A percentile compares a stretch with the other conserved stretches of the same genome.
Conservation (phyloP, 1,139 yeast genomes). For the Arxiozyma bovina region DNA sequence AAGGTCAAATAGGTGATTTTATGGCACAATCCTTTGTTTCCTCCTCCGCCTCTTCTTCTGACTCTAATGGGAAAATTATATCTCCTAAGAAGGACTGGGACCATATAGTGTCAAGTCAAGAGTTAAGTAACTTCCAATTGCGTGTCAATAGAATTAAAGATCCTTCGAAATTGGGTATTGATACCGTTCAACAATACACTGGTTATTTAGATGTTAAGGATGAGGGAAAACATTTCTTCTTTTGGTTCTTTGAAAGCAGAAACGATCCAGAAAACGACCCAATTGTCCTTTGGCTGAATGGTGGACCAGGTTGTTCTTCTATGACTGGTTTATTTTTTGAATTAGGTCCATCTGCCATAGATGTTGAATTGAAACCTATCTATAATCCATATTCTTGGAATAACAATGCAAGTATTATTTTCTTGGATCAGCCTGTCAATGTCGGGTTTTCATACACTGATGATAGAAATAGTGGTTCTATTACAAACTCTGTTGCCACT, state of each 20-base stretch:
- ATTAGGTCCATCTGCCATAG: conserved; percentile 77
- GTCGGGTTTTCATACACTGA: conserved; percentile 85
- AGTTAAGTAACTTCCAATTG: conserved; percentile 39
- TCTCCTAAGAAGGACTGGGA: conserved; percentile 40
- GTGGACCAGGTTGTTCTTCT: conserved; percentile 89
- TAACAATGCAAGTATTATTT: conserved; percentile 79
- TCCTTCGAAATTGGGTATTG: conserved; percentile 61
- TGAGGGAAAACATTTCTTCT: conserved; percentile 76
- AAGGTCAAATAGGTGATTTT: conserved; percentile 1
- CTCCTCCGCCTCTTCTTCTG: background rate
- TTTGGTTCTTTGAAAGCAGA: conserved; percentile 84
- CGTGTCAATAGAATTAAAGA: conserved; percentile 45
- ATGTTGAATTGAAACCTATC: conserved; percentile 56
- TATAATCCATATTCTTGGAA: conserved; percentile 82
- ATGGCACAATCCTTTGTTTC: background rate
- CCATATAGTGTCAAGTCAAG: conserved; percentile 43
- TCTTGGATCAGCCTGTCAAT: conserved; percentile 90
- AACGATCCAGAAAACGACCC: conserved; percentile 84
- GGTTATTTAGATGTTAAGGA: conserved; percentile 83
- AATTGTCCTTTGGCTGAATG: conserved; percentile 77
- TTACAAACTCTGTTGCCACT: conserved; percentile 76
- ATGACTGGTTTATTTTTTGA: conserved; percentile 87
- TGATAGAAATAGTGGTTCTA: conserved; percentile 32
- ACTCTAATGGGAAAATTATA: background rate
- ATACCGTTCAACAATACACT: conserved; percentile 68